phyloP scores from a whole-genome alignment of 73 alveolate genomes.

The Tetrahymena borealis region DNA sequence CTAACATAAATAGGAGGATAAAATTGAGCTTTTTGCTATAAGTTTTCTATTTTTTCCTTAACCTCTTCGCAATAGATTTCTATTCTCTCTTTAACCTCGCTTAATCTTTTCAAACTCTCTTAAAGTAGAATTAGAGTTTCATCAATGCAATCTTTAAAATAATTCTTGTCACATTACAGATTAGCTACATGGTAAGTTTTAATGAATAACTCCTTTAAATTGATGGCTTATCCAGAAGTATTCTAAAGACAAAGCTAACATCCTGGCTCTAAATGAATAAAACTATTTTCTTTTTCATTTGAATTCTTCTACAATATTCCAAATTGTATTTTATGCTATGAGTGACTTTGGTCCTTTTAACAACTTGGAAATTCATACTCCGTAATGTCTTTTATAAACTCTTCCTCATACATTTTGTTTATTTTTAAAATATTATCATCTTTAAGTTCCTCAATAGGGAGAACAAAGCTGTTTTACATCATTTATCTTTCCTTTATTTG shows the following conservation, averaged over 20 bases:
- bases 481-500: no score
- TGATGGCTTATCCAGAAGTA: neutral
- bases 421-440: neutral
- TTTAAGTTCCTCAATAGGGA: neutral
- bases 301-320: neutral
- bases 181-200: neutral
- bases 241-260: neutral
- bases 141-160: neutral
- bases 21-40: neutral
- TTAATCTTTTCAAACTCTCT: neutral
- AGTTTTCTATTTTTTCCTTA: neutral
- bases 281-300: neutral
- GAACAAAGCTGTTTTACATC: neutral
- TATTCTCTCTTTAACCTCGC: neutral
- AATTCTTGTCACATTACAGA: neutral
- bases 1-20: neutral
- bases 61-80: neutral
- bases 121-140: neutral
- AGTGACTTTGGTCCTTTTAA: neutral
- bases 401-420: neutral
- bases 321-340: neutral
- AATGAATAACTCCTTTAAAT: neutral
- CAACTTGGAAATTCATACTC: neutral
- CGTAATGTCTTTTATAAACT: neutral
- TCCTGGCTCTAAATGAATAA: neutral